Conservation (phyloP, 768 basidiomycete genomes). For the Dacryopinax primogenitus region DNA sequence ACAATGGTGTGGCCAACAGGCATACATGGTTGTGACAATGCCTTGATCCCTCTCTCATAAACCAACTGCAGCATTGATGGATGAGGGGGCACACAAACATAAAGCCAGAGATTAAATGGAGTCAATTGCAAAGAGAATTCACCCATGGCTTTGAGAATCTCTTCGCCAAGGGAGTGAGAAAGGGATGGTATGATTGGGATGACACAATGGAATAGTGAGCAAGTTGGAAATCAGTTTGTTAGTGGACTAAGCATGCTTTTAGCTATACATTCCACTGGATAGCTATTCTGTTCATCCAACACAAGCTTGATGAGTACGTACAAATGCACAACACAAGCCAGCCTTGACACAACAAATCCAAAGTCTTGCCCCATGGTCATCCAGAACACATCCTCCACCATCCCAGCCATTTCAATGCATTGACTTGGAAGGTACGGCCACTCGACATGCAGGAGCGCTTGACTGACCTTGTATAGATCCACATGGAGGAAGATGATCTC, state of each 20-base stretch:
- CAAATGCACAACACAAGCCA: background rate
- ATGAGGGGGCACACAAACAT: slow-evolving; percentile 31
- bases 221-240: background rate
- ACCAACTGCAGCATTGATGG: slow-evolving; percentile 33
- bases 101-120: slow-evolving; percentile 35
- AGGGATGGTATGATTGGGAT: background rate
- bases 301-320: background rate
- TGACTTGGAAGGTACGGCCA: background rate
- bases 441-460: background rate
- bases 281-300: background rate
- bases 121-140: background rate
- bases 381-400: background rate
- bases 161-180: background rate
- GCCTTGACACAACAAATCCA: background rate
- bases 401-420: background rate
- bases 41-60: slow-evolving; percentile 30
- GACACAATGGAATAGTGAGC: background rate
- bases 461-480: background rate
- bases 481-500: too few relatives aligned
- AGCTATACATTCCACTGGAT: background rate
- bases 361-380: background rate
- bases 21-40: slow-evolving; percentile 32
- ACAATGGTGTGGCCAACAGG: slow-evolving; percentile 35
- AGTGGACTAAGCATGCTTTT: background rate
- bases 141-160: background rate